Conservation (phyloP, 805 yeast species). For the Wickerhamomyces kurtzmanii region DNA sequence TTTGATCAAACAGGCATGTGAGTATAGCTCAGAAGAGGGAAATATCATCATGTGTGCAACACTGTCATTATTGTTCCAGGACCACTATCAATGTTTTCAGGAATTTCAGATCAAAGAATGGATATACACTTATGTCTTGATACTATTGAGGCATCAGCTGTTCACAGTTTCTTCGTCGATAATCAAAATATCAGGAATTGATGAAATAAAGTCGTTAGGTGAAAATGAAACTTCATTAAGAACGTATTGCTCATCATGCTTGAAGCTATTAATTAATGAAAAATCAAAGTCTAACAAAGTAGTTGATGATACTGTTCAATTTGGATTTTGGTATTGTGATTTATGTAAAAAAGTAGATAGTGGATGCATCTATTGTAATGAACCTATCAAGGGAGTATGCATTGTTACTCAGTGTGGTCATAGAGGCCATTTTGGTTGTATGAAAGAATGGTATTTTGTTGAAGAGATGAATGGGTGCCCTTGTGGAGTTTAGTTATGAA, state of each 20-base stretch:
- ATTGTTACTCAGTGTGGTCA: conserved; percentile 73
- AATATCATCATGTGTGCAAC: conserved; percentile 54
- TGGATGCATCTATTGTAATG: conserved; percentile 71
- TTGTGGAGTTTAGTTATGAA: no score
- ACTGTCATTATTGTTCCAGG: conserved; percentile 42
- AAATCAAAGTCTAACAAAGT: conserved; percentile 29
- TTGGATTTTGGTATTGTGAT: conserved; percentile 84
- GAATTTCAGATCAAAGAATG: conserved; percentile 38
- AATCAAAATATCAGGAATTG: conserved; percentile 29
- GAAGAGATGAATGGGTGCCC: conserved; percentile 69
- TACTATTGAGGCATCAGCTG: conserved; percentile 36
- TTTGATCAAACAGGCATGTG: conserved; percentile 40
- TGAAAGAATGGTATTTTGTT: conserved; percentile 65
- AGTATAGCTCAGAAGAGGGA: conserved; percentile 50
- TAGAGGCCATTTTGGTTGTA: conserved; percentile 74
- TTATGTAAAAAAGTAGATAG: conserved; percentile 50
- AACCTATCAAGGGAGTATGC: conserved; percentile 64
- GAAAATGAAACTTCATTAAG: conserved; percentile 29
- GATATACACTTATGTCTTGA: conserved; percentile 43
- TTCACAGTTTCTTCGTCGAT: conserved; percentile 53
- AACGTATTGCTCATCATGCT: conserved; percentile 55
- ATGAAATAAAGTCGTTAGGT: conserved; percentile 13
- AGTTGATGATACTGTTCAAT: conserved; percentile 22
- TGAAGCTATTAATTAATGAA: conserved; percentile 51
- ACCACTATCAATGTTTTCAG: conserved; percentile 22